Base-by-base conservation (phyloP, 257 asterid species). In the Solanum piurae region DNA sequence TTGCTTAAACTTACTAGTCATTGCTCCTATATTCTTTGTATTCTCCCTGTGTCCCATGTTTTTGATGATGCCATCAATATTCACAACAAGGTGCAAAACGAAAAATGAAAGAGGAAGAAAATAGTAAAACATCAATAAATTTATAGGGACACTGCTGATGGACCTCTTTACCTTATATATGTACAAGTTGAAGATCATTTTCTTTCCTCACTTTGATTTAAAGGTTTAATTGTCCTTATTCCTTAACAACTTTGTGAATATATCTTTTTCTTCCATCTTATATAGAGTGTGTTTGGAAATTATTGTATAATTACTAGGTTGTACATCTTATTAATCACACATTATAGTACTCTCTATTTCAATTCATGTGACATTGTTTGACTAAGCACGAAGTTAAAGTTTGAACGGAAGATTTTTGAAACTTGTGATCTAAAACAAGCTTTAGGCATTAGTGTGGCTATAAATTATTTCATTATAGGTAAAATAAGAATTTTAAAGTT, bases 351-450 rank as follows among this genome's bases (percentile, higher is more conserved):
- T 68, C 31, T 62, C 75, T 27, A 69, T 69, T 69, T 69, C 75
- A 13, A 69, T 68, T 0, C 0, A 12, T 29, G 23, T 13, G 75
- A 7, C 75, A 29, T 14, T 69, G 21, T 29, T 68, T 13, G 23
- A 27, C 75, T 29, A 6, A 29, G 11, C 11, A 7, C 0, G 6
- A 0, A 69, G 0, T 0, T 29, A 29, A 13, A 6, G 38, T 29
- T 29, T 69, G 76, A 0, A 69, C 0, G 76, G 3, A 29, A 29
- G 12, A 69, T 23, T 69, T 6, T 69, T 12, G 77, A 71, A 29
- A 7, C 25, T 71, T 71, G 0, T 71, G 0, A 12, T 71, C 40
- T 71, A 71, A 71, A 71, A 71, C 0, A 71, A 0, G 25, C 25
- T 31, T 71, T 6, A 71, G 38, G 16, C 40, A 71, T 71, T 16